Conservation (phyloP, 345 rosid species). For the Syzygium aqueum region DNA sequence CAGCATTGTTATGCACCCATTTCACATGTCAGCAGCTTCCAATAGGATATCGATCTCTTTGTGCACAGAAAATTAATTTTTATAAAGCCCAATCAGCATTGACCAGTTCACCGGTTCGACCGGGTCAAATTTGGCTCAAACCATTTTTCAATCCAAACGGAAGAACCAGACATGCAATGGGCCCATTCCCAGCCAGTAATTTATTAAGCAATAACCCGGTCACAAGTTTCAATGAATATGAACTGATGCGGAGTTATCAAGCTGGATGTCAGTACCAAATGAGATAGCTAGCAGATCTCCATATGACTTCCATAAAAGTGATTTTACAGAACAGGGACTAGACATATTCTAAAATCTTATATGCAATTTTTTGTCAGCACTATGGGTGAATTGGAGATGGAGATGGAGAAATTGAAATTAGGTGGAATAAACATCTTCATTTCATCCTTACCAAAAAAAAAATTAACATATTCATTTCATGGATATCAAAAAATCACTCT, state of each 20-base stretch:
- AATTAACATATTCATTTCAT: not conserved
- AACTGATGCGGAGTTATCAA: not conserved
- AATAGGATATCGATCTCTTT: not conserved
- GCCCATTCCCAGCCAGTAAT: not conserved
- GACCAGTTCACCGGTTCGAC: not conserved
- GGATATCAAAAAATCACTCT: not conserved
- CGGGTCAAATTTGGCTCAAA: not conserved
- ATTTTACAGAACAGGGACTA: not conserved
- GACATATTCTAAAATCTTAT: not conserved
- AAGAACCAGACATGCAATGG: not conserved
- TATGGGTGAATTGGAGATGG: not conserved
- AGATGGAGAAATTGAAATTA: not conserved
- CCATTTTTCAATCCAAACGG: not conserved
- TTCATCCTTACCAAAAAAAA: too few species aligned
- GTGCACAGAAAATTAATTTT: not conserved
- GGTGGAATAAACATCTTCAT: too few species aligned
- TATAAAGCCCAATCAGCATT: not conserved
- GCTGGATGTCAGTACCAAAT: not conserved
- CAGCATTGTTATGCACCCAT: not conserved
- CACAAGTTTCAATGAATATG: not conserved
- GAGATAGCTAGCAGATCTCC: not conserved
- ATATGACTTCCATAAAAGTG: not conserved
- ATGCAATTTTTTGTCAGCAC: not conserved
- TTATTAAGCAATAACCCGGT: not conserved
- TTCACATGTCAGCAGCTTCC: not conserved